phyloP scores from a whole-genome alignment of 306 rosid genomes.

The Prunus mume region DNA sequence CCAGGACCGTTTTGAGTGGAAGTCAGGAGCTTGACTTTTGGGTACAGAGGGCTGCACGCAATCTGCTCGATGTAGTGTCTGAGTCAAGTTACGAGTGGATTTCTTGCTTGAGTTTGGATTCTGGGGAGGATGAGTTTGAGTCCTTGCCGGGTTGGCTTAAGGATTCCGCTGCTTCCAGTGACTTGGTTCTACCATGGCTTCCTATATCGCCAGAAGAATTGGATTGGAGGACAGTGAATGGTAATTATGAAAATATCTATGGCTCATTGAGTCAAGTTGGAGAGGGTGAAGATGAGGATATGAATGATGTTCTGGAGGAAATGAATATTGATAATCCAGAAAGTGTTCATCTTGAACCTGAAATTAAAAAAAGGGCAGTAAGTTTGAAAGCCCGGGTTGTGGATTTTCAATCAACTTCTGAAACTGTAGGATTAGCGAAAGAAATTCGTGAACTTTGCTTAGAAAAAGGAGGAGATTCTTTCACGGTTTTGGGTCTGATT shows the following conservation, averaged over 20 bases:
- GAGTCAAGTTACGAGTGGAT: conserved; percentile 30
- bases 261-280: background rate
- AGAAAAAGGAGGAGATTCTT: conserved; percentile 22
- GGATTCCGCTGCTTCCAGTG: background rate
- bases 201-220: conserved; percentile 26
- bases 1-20: conserved; percentile 23
- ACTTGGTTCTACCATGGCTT: conserved; percentile 34
- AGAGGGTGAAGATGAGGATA: conserved; percentile 18
- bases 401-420: conserved; percentile 21
- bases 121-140: conserved; percentile 34
- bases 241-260: background rate
- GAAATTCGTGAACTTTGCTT: conserved; percentile 34
- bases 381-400: conserved; percentile 24
- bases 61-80: conserved; percentile 37
- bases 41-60: conserved; percentile 31
- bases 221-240: conserved; percentile 4
- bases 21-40: conserved; percentile 28
- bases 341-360: conserved; percentile 24
- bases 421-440: conserved; percentile 22
- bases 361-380: conserved; percentile 17
- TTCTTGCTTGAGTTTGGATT: conserved; percentile 33
- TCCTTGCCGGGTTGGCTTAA: conserved; percentile 35
- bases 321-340: conserved; percentile 20
- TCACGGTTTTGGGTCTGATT: conserved; percentile 18
- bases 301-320: conserved; percentile 21